phyloP scores from a whole-genome alignment of 768 basidiomycete species.

The Russula brevipes region DNA sequence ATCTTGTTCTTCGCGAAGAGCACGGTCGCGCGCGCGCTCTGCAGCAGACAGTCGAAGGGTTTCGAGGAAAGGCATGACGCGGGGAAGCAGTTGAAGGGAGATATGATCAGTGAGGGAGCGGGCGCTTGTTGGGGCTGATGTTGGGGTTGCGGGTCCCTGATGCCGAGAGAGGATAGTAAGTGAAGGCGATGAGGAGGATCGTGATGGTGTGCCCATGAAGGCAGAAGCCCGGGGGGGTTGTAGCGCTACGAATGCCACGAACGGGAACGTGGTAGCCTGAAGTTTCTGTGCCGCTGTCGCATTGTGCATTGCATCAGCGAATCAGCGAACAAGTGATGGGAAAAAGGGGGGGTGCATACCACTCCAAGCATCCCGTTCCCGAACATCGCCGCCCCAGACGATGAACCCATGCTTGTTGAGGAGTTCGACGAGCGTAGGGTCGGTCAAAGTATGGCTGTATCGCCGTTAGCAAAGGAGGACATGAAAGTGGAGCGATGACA shows the following conservation, averaged over 20 bases:
- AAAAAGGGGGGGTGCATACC: slow-evolving; percentile 36
- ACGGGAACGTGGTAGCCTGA: slow-evolving; percentile 87
- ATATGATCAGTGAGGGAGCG: slow-evolving; percentile 61
- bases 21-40: slow-evolving; percentile 44
- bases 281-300: slow-evolving; percentile 62
- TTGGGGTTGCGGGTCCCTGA: slow-evolving; percentile 55
- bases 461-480: not conserved
- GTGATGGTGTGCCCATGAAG: slow-evolving; percentile 34
- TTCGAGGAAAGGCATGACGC: slow-evolving; percentile 68
- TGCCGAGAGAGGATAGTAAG: slow-evolving; percentile 86
- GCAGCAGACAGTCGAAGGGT: slow-evolving; percentile 53
- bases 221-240: slow-evolving; percentile 57
- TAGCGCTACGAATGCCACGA: slow-evolving; percentile 85
- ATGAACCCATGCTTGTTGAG: slow-evolving; percentile 71
- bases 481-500: slow-evolving; percentile 23
- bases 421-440: slow-evolving; percentile 60
- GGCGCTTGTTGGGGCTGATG: slow-evolving; percentile 56
- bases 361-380: slow-evolving; percentile 77
- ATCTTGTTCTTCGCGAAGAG: slow-evolving; percentile 76
- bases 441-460: slow-evolving; percentile 65
- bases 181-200: slow-evolving; percentile 32
- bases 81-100: slow-evolving; percentile 67
- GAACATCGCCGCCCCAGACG: slow-evolving; percentile 91
- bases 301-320: slow-evolving; percentile 8
- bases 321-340: not conserved